phyloP scores from a whole-genome alignment of 2,329 filamentous ascomycete genomes.

The Pyricularia pennisetigena region DNA sequence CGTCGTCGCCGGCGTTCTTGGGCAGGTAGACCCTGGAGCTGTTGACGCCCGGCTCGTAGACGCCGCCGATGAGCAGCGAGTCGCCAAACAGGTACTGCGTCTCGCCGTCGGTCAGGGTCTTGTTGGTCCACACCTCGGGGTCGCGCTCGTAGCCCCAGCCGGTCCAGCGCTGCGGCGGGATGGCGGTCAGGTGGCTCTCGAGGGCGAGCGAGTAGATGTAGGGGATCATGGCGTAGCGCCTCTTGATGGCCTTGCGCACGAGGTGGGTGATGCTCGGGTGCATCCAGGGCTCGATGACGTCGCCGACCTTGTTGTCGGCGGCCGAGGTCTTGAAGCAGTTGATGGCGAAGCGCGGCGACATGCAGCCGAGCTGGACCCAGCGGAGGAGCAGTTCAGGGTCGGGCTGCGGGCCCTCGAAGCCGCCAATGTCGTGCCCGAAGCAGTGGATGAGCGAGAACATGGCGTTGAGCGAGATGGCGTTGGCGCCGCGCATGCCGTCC shows the following conservation, averaged over 20 bases:
- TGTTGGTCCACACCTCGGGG: constrained; percentile 52
- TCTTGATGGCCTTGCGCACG: constrained; percentile 55
- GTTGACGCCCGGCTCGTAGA: constrained; percentile 49
- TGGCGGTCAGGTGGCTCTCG: constrained; percentile 48
- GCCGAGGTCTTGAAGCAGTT: constrained; percentile 69
- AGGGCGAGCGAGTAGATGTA: constrained; percentile 60
- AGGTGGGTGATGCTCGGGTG: constrained; percentile 56
- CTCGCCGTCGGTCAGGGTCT: constrained; percentile 49
- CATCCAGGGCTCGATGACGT: constrained; percentile 73
- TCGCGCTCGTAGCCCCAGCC: constrained; percentile 65
- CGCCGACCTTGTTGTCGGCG: constrained; percentile 55
- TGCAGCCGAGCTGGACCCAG: constrained; percentile 63
- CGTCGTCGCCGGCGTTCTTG: constrained; percentile 14
- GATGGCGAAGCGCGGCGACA: constrained; percentile 63
- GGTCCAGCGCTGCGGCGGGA: constrained; percentile 60
- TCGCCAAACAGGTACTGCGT: constrained; percentile 67
- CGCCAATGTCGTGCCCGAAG: constrained; percentile 66
- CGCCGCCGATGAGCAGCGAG: constrained; percentile 53
- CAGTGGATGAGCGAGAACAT: constrained; percentile 59
- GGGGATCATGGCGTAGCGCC: constrained; percentile 61
- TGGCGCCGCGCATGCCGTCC: constrained; percentile 63
- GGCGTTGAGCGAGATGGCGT: constrained; percentile 57
- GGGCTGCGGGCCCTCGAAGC: constrained; percentile 66
- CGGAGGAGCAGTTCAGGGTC: constrained; percentile 60
- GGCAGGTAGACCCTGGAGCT: constrained; percentile 54